Conservation (phyloP, 805 yeast species). For the Middelhovenomyces tepae region DNA sequence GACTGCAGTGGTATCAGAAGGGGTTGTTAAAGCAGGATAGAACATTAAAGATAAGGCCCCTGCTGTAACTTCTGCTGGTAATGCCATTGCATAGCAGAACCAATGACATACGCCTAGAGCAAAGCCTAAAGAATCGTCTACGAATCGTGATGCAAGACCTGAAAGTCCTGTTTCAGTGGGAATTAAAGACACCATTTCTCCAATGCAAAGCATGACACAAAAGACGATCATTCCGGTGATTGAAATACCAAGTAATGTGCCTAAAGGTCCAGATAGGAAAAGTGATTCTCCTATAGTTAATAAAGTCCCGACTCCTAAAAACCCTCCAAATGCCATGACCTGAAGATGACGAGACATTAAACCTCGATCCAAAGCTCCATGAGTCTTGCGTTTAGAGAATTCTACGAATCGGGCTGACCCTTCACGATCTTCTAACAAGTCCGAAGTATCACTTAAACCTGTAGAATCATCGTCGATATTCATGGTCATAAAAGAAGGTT, state of each 20-base stretch:
- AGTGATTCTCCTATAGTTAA: slow-evolving; percentile 66
- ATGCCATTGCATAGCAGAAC: slow-evolving; percentile 59
- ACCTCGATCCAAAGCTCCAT: slow-evolving; percentile 37
- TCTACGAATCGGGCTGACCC: background rate
- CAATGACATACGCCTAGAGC: slow-evolving; percentile 68
- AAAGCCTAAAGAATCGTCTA: slow-evolving; percentile 51
- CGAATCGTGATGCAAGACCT: slow-evolving; percentile 63
- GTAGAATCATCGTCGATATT: slow-evolving; percentile 16
- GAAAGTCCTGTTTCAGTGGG: slow-evolving; percentile 75
- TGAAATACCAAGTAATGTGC: slow-evolving; percentile 58
- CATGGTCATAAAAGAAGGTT: slow-evolving; percentile 19
- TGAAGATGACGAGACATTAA: slow-evolving; percentile 60
- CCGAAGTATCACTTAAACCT: background rate
- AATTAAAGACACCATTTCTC: slow-evolving; percentile 73
- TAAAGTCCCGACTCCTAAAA: slow-evolving; percentile 68
- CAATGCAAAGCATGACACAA: slow-evolving; percentile 63
- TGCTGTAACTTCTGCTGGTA: slow-evolving; percentile 76
- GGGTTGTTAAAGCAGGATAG: slow-evolving; percentile 47
- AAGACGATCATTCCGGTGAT: slow-evolving; percentile 58
- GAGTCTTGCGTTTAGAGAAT: background rate
- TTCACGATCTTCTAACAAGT: background rate
- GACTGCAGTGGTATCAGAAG: slow-evolving; percentile 49
- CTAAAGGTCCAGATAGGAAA: slow-evolving; percentile 68
- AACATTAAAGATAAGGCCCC: slow-evolving; percentile 68
- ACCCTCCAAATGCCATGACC: slow-evolving; percentile 72